phyloP scores from a whole-genome alignment of 2,329 filamentous ascomycete genomes.

The Lecanosticta acicola region DNA sequence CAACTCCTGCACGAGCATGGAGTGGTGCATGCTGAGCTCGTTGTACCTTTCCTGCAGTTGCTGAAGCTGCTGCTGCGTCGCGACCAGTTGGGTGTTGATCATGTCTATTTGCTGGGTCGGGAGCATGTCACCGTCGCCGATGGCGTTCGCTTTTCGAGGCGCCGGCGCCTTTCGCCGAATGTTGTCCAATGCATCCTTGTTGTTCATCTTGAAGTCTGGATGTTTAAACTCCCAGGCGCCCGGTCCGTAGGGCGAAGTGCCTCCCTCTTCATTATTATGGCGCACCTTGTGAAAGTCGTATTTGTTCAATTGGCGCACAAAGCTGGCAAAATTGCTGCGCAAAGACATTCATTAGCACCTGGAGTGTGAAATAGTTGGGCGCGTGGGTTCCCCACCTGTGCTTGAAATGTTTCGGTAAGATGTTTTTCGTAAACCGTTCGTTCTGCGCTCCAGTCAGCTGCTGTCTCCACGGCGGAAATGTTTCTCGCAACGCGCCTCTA shows the following conservation, averaged over 20 bases:
- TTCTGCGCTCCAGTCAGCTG: slow-evolving; percentile 53
- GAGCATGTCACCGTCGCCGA: slow-evolving; percentile 63
- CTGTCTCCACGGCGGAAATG: slow-evolving; percentile 3
- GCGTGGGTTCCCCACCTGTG: background rate
- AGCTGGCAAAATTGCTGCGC: slow-evolving; percentile 77
- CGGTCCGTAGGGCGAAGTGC: slow-evolving; percentile 72
- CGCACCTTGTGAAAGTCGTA: slow-evolving; percentile 90
- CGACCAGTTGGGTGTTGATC: slow-evolving; percentile 79
- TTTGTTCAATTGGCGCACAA: slow-evolving; percentile 63
- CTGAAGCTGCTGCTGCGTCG: slow-evolving; percentile 88
- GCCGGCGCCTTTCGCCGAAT: slow-evolving; percentile 93
- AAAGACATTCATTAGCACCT: background rate
- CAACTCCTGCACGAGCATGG: slow-evolving; percentile 59
- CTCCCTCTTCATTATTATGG: slow-evolving; percentile 80
- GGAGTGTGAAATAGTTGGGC: background rate
- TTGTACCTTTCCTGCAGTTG: slow-evolving; percentile 78
- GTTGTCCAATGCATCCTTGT: slow-evolving; percentile 93
- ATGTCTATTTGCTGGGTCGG: slow-evolving; percentile 84
- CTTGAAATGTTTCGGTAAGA: slow-evolving; percentile 52
- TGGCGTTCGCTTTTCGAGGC: slow-evolving; percentile 63
- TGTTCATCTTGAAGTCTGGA: slow-evolving; percentile 90
- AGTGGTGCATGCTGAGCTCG: slow-evolving; percentile 64
- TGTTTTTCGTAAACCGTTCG: slow-evolving; percentile 95
- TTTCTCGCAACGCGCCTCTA: slow-evolving; percentile 62
- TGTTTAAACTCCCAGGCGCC: slow-evolving; percentile 96